Evolutionary conservation across 345 rosid species (phyloP).

Genomic region (Rhodamnia argentea): DNA sequence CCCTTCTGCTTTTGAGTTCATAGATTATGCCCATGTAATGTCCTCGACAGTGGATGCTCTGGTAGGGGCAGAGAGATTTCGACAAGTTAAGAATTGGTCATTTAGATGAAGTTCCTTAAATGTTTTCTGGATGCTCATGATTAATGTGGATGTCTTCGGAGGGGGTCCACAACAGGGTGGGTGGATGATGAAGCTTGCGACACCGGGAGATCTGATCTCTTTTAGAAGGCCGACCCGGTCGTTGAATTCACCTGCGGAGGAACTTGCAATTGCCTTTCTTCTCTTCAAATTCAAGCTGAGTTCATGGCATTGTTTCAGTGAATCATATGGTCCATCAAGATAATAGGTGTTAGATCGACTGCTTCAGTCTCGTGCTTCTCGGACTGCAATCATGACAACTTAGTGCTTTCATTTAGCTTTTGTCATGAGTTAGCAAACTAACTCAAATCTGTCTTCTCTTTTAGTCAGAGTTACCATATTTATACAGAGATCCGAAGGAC

Average conservation of each 20-base stretch:
- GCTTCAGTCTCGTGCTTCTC: neutral
- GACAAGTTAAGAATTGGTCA: neutral
- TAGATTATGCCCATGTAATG: neutral
- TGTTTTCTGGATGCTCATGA: neutral
- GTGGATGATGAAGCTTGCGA: neutral
- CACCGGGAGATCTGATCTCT: neutral
- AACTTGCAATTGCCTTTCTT: neutral
- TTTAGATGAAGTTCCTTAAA: neutral
- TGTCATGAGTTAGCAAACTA: neutral
- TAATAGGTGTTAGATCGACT: neutral
- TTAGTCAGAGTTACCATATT: neutral
- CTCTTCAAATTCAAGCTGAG: neutral
- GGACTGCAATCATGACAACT: neutral
- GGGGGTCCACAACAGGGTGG: neutral
- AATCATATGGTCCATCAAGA: neutral
- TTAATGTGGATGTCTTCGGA: neutral
- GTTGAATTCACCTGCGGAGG: neutral
- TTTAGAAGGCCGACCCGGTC: neutral
- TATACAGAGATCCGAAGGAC: neutral
- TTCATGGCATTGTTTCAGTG: neutral
- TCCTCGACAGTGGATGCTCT: neutral
- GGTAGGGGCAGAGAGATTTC: neutral
- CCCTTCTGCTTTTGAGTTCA: neutral
- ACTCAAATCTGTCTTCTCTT: neutral
- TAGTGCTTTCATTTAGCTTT: neutral